Base-by-base conservation (phyloP, 345 rosid species). In the Stellera chamaejasme region DNA sequence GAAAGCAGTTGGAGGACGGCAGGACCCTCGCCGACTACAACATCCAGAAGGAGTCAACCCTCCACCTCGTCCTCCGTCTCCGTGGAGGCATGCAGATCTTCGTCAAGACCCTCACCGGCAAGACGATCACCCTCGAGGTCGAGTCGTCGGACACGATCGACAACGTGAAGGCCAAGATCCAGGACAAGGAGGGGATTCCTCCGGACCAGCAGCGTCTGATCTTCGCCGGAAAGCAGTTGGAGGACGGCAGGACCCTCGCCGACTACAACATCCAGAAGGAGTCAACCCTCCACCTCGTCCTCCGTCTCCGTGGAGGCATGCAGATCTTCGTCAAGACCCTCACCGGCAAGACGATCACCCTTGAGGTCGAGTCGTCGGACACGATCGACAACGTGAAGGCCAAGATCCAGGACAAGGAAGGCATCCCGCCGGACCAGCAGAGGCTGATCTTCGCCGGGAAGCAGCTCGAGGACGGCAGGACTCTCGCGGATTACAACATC, bases 1-100 rank as follows among this genome's bases (percentile, higher is more conserved):
- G 80, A 0, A 76, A 76, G 54, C 80, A 76, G 6, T 63, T 76
- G 0, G 80, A 76, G n/a, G 80, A 76, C 2, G 80, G 80, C 1
- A 54, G 80, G 0, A 76, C 77, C 10, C 6, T 76, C 1, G 80
- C 80, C 2, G 80, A 75, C 12, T 75, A 75, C 59, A 75, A 75
- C 57, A 75, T 75, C 50, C 80, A 75, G 52, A 75, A 76, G 69
- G 77, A 76, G 25, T 76, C 77, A 0, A 76, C 80, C 0, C 77
- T 76, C 13, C 80, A 76, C 46, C 64, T 63, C 26, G 69, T 54
- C 14, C 58, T 61, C 13, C 65, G 67, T 44, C 65, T 76, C 0
- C 80, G 80, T 51, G 80, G 80, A 0, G 80, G 80, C 2, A 76
- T 76, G 80, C 80, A 76, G 5, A 76, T 76, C 47, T 76, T 75